These are phyloP conservation scores for Mollisiaceae sp. DNA, from an alignment of 2,329 filamentous ascomycete species.

Conservation along the genomic window DNA sequence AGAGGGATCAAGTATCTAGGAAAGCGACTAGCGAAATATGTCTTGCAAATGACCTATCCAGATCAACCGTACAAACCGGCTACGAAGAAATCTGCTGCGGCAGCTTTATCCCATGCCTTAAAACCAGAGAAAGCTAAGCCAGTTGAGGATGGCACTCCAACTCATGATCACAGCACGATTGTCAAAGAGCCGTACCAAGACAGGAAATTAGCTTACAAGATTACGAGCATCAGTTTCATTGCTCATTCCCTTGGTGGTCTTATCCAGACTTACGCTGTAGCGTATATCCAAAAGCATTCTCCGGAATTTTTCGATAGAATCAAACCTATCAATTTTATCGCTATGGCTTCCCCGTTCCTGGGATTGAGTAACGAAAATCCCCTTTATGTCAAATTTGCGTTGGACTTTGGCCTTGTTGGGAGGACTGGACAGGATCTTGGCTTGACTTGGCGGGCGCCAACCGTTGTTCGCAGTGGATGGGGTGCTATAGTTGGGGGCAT, in stretches of 20 bases:
- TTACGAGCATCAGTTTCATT: slow-evolving; percentile 94
- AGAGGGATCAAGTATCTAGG: slow-evolving; percentile 96
- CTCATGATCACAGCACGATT: slow-evolving; percentile 67
- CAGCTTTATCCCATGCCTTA: slow-evolving; percentile 47
- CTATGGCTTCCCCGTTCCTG: slow-evolving; percentile 84
- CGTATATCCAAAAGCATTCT: slow-evolving; percentile 96
- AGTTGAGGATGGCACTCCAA: slow-evolving; percentile 52
- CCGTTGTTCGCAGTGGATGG: slow-evolving; percentile 84
- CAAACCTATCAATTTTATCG: slow-evolving; percentile 87
- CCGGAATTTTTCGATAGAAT: slow-evolving; percentile 88
- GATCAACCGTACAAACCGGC: slow-evolving; percentile 86
- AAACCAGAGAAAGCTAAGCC: slow-evolving; percentile 47
- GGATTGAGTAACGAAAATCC: slow-evolving; percentile 97
- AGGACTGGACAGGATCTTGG: slow-evolving; percentile 94
- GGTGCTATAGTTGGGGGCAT: slow-evolving; percentile 84
- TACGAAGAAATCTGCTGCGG: slow-evolving; percentile 52
- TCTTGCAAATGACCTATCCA: slow-evolving; percentile 88
- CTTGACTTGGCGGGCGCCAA: slow-evolving; percentile 90
- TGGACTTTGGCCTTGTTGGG: slow-evolving; percentile 96
- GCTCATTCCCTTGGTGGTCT: slow-evolving; percentile 90
- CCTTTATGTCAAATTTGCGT: slow-evolving; percentile 93
- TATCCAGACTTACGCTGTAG: slow-evolving; percentile 91
- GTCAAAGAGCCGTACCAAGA: slow-evolving; percentile 48
- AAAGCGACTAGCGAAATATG: slow-evolving; percentile 89
- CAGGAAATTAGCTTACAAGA: slow-evolving; percentile 70